phyloP scores from a whole-genome alignment of 768 basidiomycete species.

The Lactifluus echinatus region DNA sequence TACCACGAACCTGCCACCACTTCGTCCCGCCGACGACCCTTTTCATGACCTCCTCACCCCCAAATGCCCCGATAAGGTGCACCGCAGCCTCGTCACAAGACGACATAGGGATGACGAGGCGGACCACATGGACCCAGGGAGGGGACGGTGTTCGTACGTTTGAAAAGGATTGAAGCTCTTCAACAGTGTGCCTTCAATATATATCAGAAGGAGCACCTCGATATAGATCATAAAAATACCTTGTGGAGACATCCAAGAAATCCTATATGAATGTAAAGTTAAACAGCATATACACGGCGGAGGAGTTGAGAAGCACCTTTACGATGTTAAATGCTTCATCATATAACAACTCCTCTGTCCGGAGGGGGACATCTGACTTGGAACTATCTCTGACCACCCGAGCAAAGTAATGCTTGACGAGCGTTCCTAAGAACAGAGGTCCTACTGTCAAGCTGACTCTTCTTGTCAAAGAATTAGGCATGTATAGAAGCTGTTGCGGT shows the following conservation, averaged over 20 bases:
- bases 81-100: conserved; percentile 69
- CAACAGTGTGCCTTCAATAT: conserved; percentile 61
- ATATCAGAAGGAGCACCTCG: background rate
- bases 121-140: conserved; percentile 70
- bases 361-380: conserved; percentile 27
- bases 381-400: conserved; percentile 29
- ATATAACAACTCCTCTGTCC: conserved; percentile 71
- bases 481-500: background rate
- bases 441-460: conserved; percentile 59
- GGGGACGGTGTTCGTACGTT: conserved; percentile 80
- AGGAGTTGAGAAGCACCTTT: conserved; percentile 41
- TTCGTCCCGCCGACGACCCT: conserved; percentile 80
- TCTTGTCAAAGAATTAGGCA: conserved; percentile 48
- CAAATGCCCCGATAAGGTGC: conserved; percentile 66
- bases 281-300: background rate
- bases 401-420: conserved; percentile 82
- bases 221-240: conserved; percentile 35
- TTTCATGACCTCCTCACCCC: conserved; percentile 68
- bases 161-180: conserved; percentile 74
- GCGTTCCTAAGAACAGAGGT: conserved; percentile 62
- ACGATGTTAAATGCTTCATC: conserved; percentile 71
- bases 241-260: conserved; percentile 66
- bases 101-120: conserved; percentile 62
- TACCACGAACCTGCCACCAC: conserved; percentile 26
- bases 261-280: conserved; percentile 32